Evolutionary conservation across 2,329 filamentous ascomycete species (phyloP).

Genomic region (Penicillium sp.): DNA sequence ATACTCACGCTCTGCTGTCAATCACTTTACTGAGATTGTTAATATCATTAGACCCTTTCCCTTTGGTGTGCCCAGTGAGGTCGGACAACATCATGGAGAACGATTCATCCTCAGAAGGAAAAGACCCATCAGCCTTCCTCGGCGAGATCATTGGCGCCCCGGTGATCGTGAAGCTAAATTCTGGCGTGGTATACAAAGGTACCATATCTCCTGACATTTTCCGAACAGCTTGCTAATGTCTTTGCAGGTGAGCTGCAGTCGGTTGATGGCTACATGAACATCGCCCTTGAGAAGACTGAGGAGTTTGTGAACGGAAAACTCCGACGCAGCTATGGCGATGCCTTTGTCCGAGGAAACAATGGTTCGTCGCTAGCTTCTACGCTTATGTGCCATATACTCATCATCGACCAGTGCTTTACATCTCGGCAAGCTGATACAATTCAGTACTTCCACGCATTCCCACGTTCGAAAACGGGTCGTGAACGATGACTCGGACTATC

Average conservation of each 20-base stretch:
- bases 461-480: background rate
- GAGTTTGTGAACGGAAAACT: slow-evolving; percentile 85
- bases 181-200: slow-evolving; percentile 98
- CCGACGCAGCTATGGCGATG: slow-evolving; percentile 81
- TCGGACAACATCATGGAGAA: slow-evolving; percentile 62
- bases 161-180: slow-evolving; percentile 96
- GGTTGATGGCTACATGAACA: slow-evolving; percentile 99
- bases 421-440: slow-evolving; percentile 31
- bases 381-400: background rate
- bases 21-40: background rate
- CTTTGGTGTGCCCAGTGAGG: background rate
- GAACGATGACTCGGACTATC: background rate
- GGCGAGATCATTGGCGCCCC: slow-evolving; percentile 90
- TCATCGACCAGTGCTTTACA: slow-evolving; percentile 34
- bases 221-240: slow-evolving; percentile 1
- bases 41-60: too few relatives aligned
- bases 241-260: slow-evolving; percentile 81
- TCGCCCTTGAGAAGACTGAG: slow-evolving; percentile 90
- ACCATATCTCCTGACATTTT: background rate
- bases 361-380: slow-evolving; percentile 51
- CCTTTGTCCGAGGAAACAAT: slow-evolving; percentile 94
- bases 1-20: background rate
- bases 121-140: slow-evolving; percentile 89
- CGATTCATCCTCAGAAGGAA: slow-evolving; percentile 64
- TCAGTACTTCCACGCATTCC: background rate